Evolutionary conservation across 2,329 filamentous ascomycete species (phyloP), one percentile per base, ranked within the genome.

Genomic region (Calonectria multiphialidica): DNA sequence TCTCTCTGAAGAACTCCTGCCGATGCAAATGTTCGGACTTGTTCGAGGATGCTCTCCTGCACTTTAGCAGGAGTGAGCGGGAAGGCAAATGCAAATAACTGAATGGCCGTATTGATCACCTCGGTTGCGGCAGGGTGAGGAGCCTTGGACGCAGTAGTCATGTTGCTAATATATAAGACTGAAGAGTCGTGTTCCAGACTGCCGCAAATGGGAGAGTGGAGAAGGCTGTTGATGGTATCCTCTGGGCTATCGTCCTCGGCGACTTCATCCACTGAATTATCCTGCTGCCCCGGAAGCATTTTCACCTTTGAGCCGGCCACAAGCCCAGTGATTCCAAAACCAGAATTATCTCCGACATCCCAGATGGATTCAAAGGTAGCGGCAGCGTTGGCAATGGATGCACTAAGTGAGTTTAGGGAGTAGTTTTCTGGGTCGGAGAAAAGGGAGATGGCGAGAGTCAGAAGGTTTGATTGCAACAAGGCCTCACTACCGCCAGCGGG

Each of bases 371-470:
- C 97, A 79, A 98, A 98, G 3, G 92, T 94, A 7, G 94, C 95
- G 1, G 95, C 94, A 18, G 96, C 94, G 76, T 93, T 97, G 21
- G 96, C 96, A 79, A 99, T 98, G 0, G 96, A 95, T 16, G 95
- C 94, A 79, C 96, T 98, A 59, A 98, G 83, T 2, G 95, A 96
- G 78, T 92, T 96, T 18, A 94, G 93, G 0, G 92, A 92, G 80
- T 98, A 97, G 78, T 95, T 95, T 70, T 97, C 95, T 0, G 96
- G 95, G 78, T 98, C 96, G 0, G 97, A 95, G 82, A 99, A 98
- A 1, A 96, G 93, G 0, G 95, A 94, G 33, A 98, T 94, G 1
- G 96, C 95, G 25, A 98, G 88, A 1, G 96, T 97, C 44, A 99
- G 88, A 10, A 99, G 88, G 78, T 98, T 98, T 0, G 96, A 97